A percentile compares a stretch with the other conserved stretches of the same genome.
phyloP scores from a whole-genome alignment of 768 basidiomycete genomes.

The Boletus rubescentipes region DNA sequence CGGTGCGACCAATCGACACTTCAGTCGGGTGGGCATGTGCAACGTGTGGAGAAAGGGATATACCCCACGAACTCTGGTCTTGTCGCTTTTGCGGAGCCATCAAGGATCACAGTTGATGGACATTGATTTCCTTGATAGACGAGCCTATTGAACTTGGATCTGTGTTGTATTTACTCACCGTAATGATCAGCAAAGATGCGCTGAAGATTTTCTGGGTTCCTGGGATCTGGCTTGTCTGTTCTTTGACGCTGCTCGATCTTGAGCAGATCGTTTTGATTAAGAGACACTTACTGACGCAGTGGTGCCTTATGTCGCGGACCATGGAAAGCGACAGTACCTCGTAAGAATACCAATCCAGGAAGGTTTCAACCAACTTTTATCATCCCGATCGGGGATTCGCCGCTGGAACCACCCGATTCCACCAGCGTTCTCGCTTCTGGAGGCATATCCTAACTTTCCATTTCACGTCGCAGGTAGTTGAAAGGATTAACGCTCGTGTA shows the following conservation, averaged over 20 bases:
- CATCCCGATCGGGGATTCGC: too few species aligned
- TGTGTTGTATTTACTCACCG: not conserved
- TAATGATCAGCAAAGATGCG: conserved; percentile 7
- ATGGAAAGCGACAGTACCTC: too few species aligned
- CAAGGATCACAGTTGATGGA: conserved; percentile 45
- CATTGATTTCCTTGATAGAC: not conserved
- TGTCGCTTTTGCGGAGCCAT: conserved; percentile 72
- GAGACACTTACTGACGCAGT: too few species aligned
- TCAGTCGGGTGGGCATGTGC: conserved; percentile 61
- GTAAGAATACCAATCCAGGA: too few species aligned
- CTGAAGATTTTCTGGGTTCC: conserved; percentile 75
- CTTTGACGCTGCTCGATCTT: conserved; percentile 84
- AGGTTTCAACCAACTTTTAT: too few species aligned
- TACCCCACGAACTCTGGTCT: conserved; percentile 68
- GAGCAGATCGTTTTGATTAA: conserved; percentile 44
- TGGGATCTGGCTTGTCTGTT: conserved; percentile 53
- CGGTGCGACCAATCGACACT: conserved; percentile 37
- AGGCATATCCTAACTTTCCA: too few species aligned
- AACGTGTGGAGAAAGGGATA: conserved; percentile 60
- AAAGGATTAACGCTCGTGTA: conserved; percentile 9
- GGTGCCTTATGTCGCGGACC: too few species aligned
- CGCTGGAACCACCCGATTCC: too few species aligned
- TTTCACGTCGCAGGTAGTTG: not conserved
- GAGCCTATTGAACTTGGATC: not conserved
- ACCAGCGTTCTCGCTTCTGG: too few species aligned